Conservation (phyloP, 2,329 filamentous ascomycete species). For the Amauroascus niger region DNA sequence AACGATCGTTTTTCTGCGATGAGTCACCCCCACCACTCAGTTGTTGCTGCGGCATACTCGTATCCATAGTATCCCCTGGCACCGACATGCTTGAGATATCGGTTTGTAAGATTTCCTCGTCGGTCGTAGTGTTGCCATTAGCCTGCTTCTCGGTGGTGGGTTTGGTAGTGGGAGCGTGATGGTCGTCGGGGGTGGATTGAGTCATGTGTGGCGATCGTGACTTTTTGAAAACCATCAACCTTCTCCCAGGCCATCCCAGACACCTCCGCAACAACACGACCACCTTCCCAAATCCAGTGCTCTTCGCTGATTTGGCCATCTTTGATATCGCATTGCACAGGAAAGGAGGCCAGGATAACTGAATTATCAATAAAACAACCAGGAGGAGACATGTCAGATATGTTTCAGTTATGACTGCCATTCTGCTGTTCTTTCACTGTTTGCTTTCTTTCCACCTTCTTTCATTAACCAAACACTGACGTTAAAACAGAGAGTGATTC, state of each 20-base stretch:
- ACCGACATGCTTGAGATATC: background rate
- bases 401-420: background rate
- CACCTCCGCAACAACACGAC: background rate
- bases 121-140: background rate
- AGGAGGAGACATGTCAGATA: background rate
- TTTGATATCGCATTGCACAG: background rate
- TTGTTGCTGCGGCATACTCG: background rate
- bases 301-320: background rate
- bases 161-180: background rate
- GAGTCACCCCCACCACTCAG: slow-evolving; percentile 1
- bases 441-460: background rate
- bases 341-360: background rate
- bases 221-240: slow-evolving; percentile 1
- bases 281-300: background rate
- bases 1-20: background rate
- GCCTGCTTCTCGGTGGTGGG: background rate
- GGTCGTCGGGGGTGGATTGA: background rate
- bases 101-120: background rate
- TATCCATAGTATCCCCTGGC: background rate
- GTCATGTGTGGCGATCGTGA: background rate
- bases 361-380: background rate
- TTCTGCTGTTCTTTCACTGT: background rate
- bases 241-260: background rate
- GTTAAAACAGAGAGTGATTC: slow-evolving; percentile 5
- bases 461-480: background rate